Evolutionary conservation across 2,329 filamentous ascomycete genomes (phyloP).

Genomic region (Nakataea oryzae): DNA sequence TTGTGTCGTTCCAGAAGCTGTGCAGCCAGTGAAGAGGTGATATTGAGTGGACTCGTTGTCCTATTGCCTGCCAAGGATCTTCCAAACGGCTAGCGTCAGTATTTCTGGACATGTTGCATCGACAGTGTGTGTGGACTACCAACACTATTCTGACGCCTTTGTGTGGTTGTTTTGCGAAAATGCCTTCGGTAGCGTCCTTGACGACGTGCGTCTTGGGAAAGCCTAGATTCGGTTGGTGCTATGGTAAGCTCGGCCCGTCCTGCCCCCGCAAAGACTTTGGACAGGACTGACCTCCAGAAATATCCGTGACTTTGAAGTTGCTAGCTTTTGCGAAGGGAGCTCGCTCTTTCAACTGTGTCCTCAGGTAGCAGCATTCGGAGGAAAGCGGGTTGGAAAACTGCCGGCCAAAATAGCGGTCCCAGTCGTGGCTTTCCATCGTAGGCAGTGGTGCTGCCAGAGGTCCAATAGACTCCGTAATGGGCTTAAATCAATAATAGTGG

Average conservation of each 20-base stretch:
- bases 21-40: background rate
- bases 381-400: background rate
- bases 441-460: too few relatives aligned
- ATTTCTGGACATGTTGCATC: background rate
- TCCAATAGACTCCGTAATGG: too few relatives aligned
- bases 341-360: background rate
- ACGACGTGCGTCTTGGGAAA: too few relatives aligned
- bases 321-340: background rate
- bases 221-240: too few relatives aligned
- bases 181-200: too few relatives aligned
- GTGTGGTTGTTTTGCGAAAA: too few relatives aligned
- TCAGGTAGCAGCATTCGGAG: background rate
- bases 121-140: background rate
- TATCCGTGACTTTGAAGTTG: background rate
- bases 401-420: background rate
- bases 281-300: background rate
- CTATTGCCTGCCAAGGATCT: background rate
- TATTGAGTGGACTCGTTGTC: background rate
- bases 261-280: too few relatives aligned
- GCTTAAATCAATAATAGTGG: too few relatives aligned
- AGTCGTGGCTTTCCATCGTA: slow-evolving; percentile 1
- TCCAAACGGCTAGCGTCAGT: background rate
- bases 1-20: slow-evolving; percentile 2
- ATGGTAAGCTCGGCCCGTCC: too few relatives aligned
- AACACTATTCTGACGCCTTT: background rate